A percentile compares a stretch with the other conserved stretches of the same genome.
Conservation (phyloP, 257 asterid genomes). For the Linaria vulgaris region DNA sequence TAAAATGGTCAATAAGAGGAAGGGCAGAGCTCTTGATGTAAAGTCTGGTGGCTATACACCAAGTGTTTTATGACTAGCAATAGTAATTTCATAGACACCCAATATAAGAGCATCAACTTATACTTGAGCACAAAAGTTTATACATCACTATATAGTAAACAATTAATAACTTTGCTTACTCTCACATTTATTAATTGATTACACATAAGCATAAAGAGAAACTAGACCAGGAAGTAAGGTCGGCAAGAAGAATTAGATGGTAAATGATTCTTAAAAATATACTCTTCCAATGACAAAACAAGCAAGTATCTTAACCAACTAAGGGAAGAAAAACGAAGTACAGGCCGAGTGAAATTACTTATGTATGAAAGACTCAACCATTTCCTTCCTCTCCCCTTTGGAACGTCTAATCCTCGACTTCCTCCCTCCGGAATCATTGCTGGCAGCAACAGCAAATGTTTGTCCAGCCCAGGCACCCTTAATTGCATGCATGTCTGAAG, state of each 20-base stretch:
- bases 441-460: slow-evolving; percentile 67
- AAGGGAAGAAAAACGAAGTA: background rate
- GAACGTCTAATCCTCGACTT: slow-evolving; percentile 84
- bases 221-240: background rate
- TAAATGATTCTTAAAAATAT: background rate
- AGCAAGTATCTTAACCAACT: background rate
- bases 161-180: background rate
- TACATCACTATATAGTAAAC: background rate
- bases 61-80: background rate
- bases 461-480: slow-evolving; percentile 69
- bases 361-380: slow-evolving; percentile 82
- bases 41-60: background rate
- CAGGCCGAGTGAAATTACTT: slow-evolving; percentile 43
- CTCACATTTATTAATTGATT: background rate
- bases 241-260: background rate
- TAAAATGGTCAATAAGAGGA: background rate
- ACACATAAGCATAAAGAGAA: background rate
- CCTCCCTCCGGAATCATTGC: slow-evolving; percentile 63
- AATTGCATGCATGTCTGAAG: slow-evolving; percentile 58
- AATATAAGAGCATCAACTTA: background rate
- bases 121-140: background rate
- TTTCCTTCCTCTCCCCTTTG: slow-evolving; percentile 80
- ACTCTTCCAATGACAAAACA: background rate
- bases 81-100: background rate
- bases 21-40: background rate